Conservation (phyloP, 805 yeast species). For the Ogataea pilisensis region DNA sequence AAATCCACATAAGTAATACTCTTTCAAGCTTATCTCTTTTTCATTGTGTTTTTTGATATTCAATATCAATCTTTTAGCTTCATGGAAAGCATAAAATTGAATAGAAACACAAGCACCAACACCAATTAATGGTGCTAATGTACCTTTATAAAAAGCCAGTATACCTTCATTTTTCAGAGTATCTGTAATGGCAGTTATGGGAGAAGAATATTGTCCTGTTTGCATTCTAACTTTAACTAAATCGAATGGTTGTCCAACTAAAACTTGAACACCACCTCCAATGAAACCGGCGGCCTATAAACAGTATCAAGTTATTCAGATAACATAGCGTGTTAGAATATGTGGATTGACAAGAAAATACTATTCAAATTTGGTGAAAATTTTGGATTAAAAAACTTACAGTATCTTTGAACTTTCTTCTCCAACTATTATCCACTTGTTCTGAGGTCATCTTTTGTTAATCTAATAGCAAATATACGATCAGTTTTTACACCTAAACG, state of each 20-base stretch:
- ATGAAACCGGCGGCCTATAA: constrained; percentile 44
- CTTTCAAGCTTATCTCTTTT: constrained; percentile 42
- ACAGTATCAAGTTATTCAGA: not conserved
- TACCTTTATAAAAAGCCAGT: constrained; percentile 62
- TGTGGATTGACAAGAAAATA: not conserved
- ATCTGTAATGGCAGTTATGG: constrained; percentile 46
- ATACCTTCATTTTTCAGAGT: constrained; percentile 58
- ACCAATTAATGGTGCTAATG: constrained; percentile 64
- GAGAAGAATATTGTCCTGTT: constrained; percentile 58
- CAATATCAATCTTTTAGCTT: constrained; percentile 55
- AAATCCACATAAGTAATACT: constrained; percentile 60
- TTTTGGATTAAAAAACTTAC: no score
- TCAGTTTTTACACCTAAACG: no score
- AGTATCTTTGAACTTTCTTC: constrained; percentile 49
- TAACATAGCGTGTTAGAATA: not conserved
- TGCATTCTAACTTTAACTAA: constrained; percentile 66
- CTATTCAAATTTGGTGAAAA: no score
- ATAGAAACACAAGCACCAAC: constrained; percentile 68
- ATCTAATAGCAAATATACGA: no score
- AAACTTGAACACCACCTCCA: constrained; percentile 52
- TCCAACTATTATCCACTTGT: constrained; percentile 32
- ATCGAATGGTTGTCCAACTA: constrained; percentile 67
- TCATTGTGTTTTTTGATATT: constrained; percentile 20
- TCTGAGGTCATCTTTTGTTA: constrained; percentile 6
- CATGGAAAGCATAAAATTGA: constrained; percentile 70